phyloP scores from a whole-genome alignment of 1,284 basidiomycete genomes.

The Ceratobasidium sp. region DNA sequence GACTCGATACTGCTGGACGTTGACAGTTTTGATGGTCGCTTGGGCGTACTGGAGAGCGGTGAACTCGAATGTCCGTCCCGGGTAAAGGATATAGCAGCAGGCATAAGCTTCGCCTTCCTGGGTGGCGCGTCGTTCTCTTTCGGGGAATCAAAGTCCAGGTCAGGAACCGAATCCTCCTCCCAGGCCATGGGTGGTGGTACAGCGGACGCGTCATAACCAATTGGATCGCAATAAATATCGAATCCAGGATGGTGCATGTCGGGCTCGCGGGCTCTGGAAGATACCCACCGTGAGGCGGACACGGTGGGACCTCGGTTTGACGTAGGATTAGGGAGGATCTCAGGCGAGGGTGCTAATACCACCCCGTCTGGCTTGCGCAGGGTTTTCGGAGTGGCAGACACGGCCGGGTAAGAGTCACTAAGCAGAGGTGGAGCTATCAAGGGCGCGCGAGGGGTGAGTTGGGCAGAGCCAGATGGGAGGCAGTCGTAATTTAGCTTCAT shows the following conservation, averaged over 20 bases:
- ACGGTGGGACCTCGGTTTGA: constrained; percentile 12
- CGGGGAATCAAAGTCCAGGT: constrained; percentile 32
- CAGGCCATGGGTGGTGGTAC: constrained; percentile 21
- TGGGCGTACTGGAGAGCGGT: constrained; percentile 22
- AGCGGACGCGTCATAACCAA: constrained; percentile 34
- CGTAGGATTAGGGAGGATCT: constrained; percentile 20
- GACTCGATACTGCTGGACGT: constrained; percentile 31
- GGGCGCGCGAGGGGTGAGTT: background rate
- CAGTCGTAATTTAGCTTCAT: constrained; percentile 40
- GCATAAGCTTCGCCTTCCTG: constrained; percentile 34
- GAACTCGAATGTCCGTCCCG: constrained; percentile 20
- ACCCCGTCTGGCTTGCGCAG: constrained; percentile 20
- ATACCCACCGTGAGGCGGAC: constrained; percentile 18
- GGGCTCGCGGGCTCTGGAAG: constrained; percentile 21
- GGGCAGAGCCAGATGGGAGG: background rate
- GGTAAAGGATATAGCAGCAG: constrained; percentile 9
- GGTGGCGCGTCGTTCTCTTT: constrained; percentile 33
- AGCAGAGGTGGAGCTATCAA: constrained; percentile 23
- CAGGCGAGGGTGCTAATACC: constrained; percentile 34
- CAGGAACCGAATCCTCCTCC: constrained; percentile 32
- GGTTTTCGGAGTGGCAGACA: constrained; percentile 24
- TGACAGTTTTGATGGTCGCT: constrained; percentile 21
- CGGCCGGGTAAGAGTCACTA: background rate
- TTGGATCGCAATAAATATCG: constrained; percentile 43
- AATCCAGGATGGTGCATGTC: constrained; percentile 40